Conservation (phyloP, 192 early-diverging fungal species). For the Backusella morwellensis region DNA sequence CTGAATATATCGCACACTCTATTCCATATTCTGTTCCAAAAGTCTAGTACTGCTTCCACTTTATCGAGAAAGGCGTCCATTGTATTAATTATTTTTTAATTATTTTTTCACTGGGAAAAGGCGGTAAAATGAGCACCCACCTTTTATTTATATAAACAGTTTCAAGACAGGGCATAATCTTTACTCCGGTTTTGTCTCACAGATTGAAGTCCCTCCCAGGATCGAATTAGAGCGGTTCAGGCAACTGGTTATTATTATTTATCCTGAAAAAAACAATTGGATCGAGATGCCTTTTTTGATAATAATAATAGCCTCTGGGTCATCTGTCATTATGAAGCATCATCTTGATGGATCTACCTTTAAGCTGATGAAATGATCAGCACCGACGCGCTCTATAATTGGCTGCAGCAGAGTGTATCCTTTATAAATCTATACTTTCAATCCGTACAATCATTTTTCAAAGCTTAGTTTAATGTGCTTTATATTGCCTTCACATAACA, state of each 20-base stretch:
- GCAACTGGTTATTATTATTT: neutral
- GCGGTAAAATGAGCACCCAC: neutral
- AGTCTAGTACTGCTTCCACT: constrained; percentile 4
- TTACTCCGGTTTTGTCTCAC: neutral
- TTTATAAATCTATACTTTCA: too few species aligned
- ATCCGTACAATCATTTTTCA: neutral
- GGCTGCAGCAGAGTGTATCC: too few species aligned
- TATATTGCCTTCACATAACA: neutral
- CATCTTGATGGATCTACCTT: too few species aligned
- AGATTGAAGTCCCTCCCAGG: neutral
- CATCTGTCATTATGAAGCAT: too few species aligned
- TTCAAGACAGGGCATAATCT: neutral
- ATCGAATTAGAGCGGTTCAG: neutral
- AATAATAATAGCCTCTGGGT: too few species aligned
- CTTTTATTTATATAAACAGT: too few species aligned
- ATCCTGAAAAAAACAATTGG: too few species aligned
- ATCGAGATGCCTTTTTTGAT: too few species aligned
- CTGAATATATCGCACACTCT: neutral
- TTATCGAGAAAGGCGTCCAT: constrained; percentile 12
- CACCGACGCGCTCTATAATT: too few species aligned
- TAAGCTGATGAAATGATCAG: too few species aligned
- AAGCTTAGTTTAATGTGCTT: neutral
- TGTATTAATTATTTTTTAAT: neutral
- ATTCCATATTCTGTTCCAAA: neutral
- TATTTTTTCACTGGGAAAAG: neutral